phyloP scores from a whole-genome alignment of 257 asterid species.

The Nicotiana obtusifolia region DNA sequence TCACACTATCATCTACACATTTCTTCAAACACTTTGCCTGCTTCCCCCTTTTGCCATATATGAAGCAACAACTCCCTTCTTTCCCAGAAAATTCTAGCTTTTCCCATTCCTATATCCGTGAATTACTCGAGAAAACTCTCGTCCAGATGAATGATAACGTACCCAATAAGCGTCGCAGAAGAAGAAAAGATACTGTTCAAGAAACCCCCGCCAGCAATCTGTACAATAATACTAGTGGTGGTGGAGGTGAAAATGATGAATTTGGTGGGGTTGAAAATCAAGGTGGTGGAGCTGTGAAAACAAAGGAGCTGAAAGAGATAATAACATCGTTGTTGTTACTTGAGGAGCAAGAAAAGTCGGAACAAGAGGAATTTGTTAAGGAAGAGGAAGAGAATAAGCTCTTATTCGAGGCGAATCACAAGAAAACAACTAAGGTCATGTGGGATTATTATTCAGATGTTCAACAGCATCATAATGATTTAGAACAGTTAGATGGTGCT shows the following conservation, averaged over 20 bases:
- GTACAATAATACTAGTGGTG: neutral
- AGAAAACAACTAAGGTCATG: conserved; percentile 40
- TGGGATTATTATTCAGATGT: conserved; percentile 51
- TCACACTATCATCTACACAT: conserved; percentile 48
- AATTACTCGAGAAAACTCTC: neutral
- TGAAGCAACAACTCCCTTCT: neutral
- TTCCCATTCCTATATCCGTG: neutral
- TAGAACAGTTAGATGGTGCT: conserved; percentile 37
- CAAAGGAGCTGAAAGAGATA: conserved; percentile 71
- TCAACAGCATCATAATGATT: conserved; percentile 32
- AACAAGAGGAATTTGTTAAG: conserved; percentile 33
- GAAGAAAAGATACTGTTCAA: conserved; percentile 9
- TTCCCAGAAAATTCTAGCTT: conserved; percentile 4
- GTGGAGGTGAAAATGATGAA: conserved; percentile 5
- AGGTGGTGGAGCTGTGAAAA: conserved; percentile 38
- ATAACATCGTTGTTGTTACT: conserved; percentile 62
- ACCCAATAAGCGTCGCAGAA: conserved; percentile 38
- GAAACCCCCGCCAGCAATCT: conserved; percentile 7
- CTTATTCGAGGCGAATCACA: conserved; percentile 44
- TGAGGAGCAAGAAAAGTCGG: conserved; percentile 74
- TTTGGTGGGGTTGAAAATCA: conserved; percentile 24
- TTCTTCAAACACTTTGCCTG: conserved; percentile 34
- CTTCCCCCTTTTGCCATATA: conserved; percentile 12
- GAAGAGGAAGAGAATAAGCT: conserved; percentile 40
- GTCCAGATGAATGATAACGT: conserved; percentile 44